Evolutionary conservation across 208 protist genomes (phyloP), one percentile per base, ranked within the genome.

Genomic region (Leishmania lainsoni): DNA sequence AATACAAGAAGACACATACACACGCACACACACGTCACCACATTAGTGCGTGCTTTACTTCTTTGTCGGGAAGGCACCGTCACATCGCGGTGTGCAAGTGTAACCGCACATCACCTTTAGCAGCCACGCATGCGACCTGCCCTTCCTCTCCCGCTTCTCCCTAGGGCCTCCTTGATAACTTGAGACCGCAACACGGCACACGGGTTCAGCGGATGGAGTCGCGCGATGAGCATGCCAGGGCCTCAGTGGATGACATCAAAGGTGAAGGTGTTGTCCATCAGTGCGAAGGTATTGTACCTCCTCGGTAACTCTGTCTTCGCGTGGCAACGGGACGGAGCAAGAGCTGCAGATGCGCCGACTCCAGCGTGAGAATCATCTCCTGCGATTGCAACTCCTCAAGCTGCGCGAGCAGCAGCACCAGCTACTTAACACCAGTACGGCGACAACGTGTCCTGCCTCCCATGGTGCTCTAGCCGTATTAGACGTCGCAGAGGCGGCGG

Each of bases 321-420:
- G 45, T 45, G 45, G 20, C 45, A 12, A 73, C 26, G 69, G 74
- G 51, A 74, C 2, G 12, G 35, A 70, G 16, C 6, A 74, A 12
- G 84, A 83, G 14, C 54, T 66, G 52, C 63, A 63, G 20, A 5
- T 87, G 70, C 80, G 75, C 32, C 69, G 73, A 56, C 83, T 95
- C 6, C 71, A 78, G 22, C 84, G 81, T 16, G 89, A 95, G 48
- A 95, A 95, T 73, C 84, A 84, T 32, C 59, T 91, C 45, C 85
- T 95, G 22, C 86, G 87, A 16, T 79, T 83, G 16, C 81, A 91
- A 49, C 22, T 95, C 20, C 71, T 91, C 8, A 81, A 80, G n/a
- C 75, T 93, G 69, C 91, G 87, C 68, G 73, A 90, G 8, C 79
- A 90, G 61, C 81, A 80, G 49, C 84, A 63, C 17, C 51, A 66